Evolutionary conservation across 2,329 filamentous ascomycete genomes (phyloP).

Genomic region (Emmonsiellopsis sp.): DNA sequence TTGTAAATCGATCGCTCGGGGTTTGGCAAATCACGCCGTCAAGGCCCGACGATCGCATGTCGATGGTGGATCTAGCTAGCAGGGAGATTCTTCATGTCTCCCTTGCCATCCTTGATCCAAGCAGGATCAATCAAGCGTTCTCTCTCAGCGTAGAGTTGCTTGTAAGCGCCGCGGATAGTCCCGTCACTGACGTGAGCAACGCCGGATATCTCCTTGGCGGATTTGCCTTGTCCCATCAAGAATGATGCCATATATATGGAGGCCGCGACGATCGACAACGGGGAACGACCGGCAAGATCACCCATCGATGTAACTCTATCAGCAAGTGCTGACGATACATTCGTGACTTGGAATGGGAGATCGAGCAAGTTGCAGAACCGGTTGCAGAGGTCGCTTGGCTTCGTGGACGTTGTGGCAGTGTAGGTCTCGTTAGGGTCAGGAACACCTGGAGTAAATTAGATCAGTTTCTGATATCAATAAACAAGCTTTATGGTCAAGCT

Average conservation of each 20-base stretch:
- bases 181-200: slow-evolving; percentile 91
- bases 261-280: slow-evolving; percentile 84
- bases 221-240: slow-evolving; percentile 68
- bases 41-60: neutral
- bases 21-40: neutral
- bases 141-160: slow-evolving; percentile 67
- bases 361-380: slow-evolving; percentile 82
- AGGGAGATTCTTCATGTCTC: slow-evolving; percentile 63
- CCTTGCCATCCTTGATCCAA: slow-evolving; percentile 64
- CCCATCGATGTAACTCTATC: slow-evolving; percentile 67
- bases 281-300: slow-evolving; percentile 82
- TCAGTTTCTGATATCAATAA: neutral
- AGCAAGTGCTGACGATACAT: slow-evolving; percentile 70
- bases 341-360: slow-evolving; percentile 65
- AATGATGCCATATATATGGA: slow-evolving; percentile 95
- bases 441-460: slow-evolving; percentile 19
- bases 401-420: slow-evolving; percentile 66
- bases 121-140: slow-evolving; percentile 66
- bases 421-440: slow-evolving; percentile 50
- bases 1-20: neutral
- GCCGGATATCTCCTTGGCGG: slow-evolving; percentile 75
- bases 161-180: slow-evolving; percentile 93
- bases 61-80: slow-evolving; percentile 23
- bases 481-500: neutral
- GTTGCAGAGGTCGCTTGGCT: slow-evolving; percentile 73